Percentiles rank a stretch among this genome's conserved stretches.
These are phyloP conservation scores for Vachellia collinsii DNA, from an alignment of 306 rosid genomes.

Conservation along the genomic window DNA sequence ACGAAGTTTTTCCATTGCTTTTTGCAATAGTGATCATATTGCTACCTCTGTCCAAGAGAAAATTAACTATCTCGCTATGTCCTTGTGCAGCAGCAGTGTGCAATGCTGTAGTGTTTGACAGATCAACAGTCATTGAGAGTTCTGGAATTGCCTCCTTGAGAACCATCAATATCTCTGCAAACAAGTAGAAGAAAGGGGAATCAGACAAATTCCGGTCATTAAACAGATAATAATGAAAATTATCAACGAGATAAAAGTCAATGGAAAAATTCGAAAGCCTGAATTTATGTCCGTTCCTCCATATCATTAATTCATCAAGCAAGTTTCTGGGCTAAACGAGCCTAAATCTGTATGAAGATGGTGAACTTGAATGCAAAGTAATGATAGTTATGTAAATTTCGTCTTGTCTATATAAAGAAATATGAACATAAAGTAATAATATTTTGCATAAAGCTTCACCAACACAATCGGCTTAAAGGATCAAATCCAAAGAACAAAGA, in stretches of 20 bases:
- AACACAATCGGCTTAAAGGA: background rate
- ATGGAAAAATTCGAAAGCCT: constrained; percentile 12
- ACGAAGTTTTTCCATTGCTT: constrained; percentile 77
- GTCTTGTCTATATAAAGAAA: background rate
- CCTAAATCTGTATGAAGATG: background rate
- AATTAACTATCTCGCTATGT: constrained; percentile 57
- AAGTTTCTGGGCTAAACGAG: background rate
- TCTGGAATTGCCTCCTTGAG: constrained; percentile 68
- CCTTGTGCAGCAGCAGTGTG: constrained; percentile 87
- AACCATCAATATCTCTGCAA: constrained; percentile 69
- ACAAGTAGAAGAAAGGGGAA: constrained; percentile 26
- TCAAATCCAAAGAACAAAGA: constrained; percentile 7
- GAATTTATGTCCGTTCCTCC: constrained; percentile 7
- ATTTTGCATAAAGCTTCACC: background rate
- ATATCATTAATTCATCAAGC: constrained; percentile 7
- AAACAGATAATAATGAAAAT: constrained; percentile 12
- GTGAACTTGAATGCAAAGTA: background rate
- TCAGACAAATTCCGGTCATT: constrained; percentile 28
- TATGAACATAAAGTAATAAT: background rate
- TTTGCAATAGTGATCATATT: constrained; percentile 57
- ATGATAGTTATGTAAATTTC: background rate
- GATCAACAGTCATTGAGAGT: constrained; percentile 76
- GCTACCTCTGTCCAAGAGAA: constrained; percentile 58
- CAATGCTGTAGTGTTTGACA: constrained; percentile 74
- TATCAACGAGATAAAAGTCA: constrained; percentile 7